Conservation (phyloP, 306 rosid species). For the Vigna mungo region DNA sequence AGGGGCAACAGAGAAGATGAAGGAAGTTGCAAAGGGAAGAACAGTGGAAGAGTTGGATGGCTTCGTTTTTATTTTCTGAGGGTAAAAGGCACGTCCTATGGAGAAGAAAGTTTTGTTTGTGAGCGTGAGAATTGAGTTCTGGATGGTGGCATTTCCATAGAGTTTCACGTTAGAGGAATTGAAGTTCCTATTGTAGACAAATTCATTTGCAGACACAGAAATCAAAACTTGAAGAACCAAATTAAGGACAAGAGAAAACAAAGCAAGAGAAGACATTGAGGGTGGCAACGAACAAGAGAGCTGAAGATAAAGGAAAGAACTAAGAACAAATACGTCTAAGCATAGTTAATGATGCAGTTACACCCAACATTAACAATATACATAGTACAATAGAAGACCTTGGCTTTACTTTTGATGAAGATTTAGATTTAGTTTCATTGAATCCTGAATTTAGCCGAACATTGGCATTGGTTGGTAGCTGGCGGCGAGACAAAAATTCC, state of each 20-base stretch:
- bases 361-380: not conserved
- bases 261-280: conserved; percentile 44
- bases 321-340: not conserved
- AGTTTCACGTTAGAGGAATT: conserved; percentile 57
- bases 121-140: conserved; percentile 54
- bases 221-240: conserved; percentile 24
- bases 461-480: conserved; percentile 2
- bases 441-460: not conserved
- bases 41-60: conserved; percentile 33
- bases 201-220: conserved; percentile 58
- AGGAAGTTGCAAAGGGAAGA: conserved; percentile 65
- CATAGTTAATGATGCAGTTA: not conserved
- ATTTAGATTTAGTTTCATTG: not conserved
- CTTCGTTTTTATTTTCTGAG: conserved; percentile 55
- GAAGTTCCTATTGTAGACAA: conserved; percentile 69
- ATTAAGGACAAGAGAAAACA: conserved; percentile 24
- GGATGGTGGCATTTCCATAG: conserved; percentile 59
- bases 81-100: conserved; percentile 66
- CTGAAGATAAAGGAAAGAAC: not conserved
- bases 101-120: conserved; percentile 65
- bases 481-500: conserved; percentile 12
- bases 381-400: not conserved
- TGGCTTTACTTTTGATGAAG: not conserved
- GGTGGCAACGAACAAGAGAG: not conserved
- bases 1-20: conserved; percentile 69